Evolutionary conservation across 1,284 basidiomycete genomes (phyloP).

Genomic region (Entoloma clypeatum): DNA sequence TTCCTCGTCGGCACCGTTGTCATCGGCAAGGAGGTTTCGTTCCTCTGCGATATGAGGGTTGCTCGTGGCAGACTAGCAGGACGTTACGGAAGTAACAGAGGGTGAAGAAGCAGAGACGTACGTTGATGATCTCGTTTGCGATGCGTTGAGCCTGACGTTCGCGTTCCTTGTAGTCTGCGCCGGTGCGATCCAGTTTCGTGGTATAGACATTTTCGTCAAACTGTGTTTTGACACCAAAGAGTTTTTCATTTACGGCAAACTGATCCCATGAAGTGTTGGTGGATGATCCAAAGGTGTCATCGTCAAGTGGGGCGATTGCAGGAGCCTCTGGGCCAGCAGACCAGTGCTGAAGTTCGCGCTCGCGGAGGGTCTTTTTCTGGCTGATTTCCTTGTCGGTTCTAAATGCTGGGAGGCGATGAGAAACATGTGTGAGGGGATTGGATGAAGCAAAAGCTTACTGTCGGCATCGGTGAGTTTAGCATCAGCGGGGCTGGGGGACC

Average conservation of each 20-base stretch:
- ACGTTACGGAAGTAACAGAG: slow-evolving; percentile 3
- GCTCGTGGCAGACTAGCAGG: slow-evolving; percentile 51
- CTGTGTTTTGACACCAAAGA: slow-evolving; percentile 89
- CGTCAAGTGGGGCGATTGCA: slow-evolving; percentile 43
- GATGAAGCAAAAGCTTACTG: slow-evolving; percentile 38
- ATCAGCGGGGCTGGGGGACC: slow-evolving; percentile 71
- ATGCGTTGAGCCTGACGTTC: slow-evolving; percentile 87
- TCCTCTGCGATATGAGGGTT: slow-evolving; percentile 94
- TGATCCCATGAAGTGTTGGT: slow-evolving; percentile 81
- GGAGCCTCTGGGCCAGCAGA: slow-evolving; percentile 36
- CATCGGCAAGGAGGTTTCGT: slow-evolving; percentile 65
- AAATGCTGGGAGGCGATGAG: slow-evolving; percentile 53
- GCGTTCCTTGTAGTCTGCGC: slow-evolving; percentile 83
- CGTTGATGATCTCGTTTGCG: slow-evolving; percentile 87
- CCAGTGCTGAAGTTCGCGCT: slow-evolving; percentile 88
- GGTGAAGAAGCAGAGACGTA: slow-evolving; percentile 36
- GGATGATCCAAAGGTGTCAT: slow-evolving; percentile 63
- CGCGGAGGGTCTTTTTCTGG: slow-evolving; percentile 51
- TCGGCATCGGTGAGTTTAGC: slow-evolving; percentile 64
- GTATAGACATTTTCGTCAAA: slow-evolving; percentile 97
- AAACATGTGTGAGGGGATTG: slow-evolving; percentile 3
- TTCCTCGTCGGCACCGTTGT: slow-evolving; percentile 85
- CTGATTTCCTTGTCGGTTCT: slow-evolving; percentile 88
- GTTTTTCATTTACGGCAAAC: slow-evolving; percentile 90
- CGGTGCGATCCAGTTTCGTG: slow-evolving; percentile 85